Evolutionary conservation across 2,329 filamentous ascomycete species (phyloP).

Genomic region (Talaromyces piceae): DNA sequence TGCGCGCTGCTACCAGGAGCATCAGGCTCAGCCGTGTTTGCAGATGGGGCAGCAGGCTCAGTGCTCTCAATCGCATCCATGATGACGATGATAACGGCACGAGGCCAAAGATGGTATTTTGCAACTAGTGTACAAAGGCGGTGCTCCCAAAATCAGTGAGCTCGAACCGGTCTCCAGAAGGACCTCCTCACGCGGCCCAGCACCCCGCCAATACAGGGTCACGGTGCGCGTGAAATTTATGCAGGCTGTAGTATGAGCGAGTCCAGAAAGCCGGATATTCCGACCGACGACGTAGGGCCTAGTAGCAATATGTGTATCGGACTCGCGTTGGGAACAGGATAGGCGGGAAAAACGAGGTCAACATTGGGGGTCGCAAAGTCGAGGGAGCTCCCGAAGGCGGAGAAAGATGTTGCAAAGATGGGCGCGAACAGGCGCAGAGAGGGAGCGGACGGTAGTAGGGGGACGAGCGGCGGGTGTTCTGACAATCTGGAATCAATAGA

Average conservation of each 20-base stretch:
- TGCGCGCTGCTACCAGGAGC: conserved; percentile 31
- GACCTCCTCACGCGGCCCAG: not conserved
- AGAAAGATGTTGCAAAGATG: conserved; percentile 10
- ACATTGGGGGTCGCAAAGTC: conserved; percentile 22
- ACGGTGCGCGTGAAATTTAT: not conserved
- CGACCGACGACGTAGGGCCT: conserved; percentile 20
- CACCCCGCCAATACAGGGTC: conserved; percentile 25
- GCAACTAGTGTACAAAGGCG: not conserved
- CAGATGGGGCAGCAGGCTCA: conserved; percentile 28
- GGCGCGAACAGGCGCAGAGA: conserved; percentile 7
- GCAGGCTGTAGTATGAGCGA: not conserved
- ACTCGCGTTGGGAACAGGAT: conserved; percentile 27
- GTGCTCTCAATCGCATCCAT: conserved; percentile 37
- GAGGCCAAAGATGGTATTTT: not conserved
- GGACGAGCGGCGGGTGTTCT: not conserved
- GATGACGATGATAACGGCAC: conserved; percentile 2
- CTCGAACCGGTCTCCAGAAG: not conserved
- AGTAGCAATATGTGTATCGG: conserved; percentile 16
- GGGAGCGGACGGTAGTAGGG: conserved; percentile 11
- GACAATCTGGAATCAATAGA: not conserved
- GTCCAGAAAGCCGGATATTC: not conserved
- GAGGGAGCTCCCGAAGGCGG: conserved; percentile 11
- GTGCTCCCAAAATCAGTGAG: not conserved
- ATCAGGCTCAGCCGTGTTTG: conserved; percentile 24
- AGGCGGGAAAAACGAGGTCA: conserved; percentile 23